Percentiles rank a stretch among this genome's conserved stretches.
Evolutionary conservation across 225 moss, liverwort and hornwort species (phyloP).

Genomic region (Sphagnum tenellum): DNA sequence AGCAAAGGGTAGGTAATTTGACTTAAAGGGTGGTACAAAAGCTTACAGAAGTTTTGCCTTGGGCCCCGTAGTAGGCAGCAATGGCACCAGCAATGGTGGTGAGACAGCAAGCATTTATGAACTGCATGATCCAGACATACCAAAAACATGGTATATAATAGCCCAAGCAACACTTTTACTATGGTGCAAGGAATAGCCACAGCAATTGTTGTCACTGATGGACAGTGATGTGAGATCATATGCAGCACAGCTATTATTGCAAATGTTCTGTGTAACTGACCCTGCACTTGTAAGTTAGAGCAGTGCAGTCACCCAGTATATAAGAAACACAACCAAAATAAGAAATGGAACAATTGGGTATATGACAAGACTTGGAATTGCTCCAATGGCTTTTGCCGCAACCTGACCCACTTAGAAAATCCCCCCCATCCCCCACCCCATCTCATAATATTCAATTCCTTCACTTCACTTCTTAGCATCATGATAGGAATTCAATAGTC

Average conservation of each 20-base stretch:
- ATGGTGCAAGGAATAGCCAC: constrained; percentile 81
- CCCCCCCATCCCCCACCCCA: too few species aligned
- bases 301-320: constrained; percentile 59
- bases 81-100: constrained; percentile 86
- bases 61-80: constrained; percentile 83
- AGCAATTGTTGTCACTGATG: constrained; percentile 53
- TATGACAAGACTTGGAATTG: constrained; percentile 70
- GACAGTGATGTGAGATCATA: constrained; percentile 50
- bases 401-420: constrained; percentile 60
- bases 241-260: constrained; percentile 58
- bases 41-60: constrained; percentile 78
- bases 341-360: constrained; percentile 75
- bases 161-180: constrained; percentile 68
- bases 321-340: constrained; percentile 36
- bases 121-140: constrained; percentile 79
- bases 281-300: constrained; percentile 82
- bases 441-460: background rate
- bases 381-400: constrained; percentile 70
- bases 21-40: background rate
- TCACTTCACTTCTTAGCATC: background rate
- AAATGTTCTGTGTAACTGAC: constrained; percentile 43
- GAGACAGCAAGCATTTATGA: constrained; percentile 79
- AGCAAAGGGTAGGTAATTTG: background rate
- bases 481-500: too few species aligned
- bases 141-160: constrained; percentile 74